Percentiles rank a stretch among this genome's conserved stretches.
phyloP scores from a whole-genome alignment of 2,329 filamentous ascomycete genomes.

The Pezicula carpinea region DNA sequence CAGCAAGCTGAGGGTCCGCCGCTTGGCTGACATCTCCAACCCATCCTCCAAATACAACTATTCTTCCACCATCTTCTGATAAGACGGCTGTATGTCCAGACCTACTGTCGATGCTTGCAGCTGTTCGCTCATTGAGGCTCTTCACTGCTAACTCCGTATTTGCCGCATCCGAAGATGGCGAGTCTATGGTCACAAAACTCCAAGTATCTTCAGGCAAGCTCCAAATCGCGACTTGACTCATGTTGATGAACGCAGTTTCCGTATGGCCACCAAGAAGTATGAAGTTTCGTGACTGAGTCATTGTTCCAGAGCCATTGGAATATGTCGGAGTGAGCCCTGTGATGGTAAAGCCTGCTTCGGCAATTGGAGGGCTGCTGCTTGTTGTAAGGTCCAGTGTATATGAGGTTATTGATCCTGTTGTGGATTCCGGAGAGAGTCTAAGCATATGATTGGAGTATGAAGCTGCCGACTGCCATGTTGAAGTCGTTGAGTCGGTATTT shows the following conservation, averaged over 20 bases:
- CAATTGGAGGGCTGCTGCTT: conserved; percentile 55
- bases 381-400: conserved; percentile 44
- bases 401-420: conserved; percentile 25
- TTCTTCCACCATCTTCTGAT: conserved; percentile 69
- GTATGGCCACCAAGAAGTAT: conserved; percentile 86
- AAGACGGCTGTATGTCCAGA: conserved; percentile 87
- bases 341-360: conserved; percentile 83
- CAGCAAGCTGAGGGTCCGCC: conserved; percentile 74
- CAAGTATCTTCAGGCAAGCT: conserved; percentile 81
- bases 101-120: conserved; percentile 56
- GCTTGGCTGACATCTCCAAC: conserved; percentile 74
- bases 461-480: conserved; percentile 61
- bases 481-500: conserved; percentile 34
- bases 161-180: conserved; percentile 28
- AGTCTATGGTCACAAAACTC: conserved; percentile 70
- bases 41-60: conserved; percentile 87
- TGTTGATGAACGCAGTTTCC: conserved; percentile 80
- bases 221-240: conserved; percentile 85
- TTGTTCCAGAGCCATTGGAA: conserved; percentile 59
- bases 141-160: conserved; percentile 54
- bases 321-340: conserved; percentile 68
- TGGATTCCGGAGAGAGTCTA: conserved; percentile 49
- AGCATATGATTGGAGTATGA: conserved; percentile 80
- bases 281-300: conserved; percentile 72
- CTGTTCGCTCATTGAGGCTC: conserved; percentile 17